phyloP scores from a whole-genome alignment of 805 yeast species.

The Ogataea corticis region DNA sequence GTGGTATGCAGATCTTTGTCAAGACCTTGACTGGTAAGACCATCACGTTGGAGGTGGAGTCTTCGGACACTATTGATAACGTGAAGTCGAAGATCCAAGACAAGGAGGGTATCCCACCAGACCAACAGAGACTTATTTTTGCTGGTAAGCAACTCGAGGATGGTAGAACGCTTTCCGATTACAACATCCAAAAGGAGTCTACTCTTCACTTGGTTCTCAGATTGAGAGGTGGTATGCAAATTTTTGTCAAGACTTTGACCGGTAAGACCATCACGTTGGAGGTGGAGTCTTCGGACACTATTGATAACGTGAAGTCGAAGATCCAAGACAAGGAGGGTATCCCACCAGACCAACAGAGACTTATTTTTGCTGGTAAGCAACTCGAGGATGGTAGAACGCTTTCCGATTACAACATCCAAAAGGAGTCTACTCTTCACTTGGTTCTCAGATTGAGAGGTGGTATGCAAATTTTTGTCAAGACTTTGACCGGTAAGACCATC shows the following conservation, averaged over 20 bases:
- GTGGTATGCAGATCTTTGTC: slow-evolving; percentile 84
- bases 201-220: slow-evolving; percentile 80
- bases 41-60: slow-evolving; percentile 59
- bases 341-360: slow-evolving; percentile 97
- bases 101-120: slow-evolving; percentile 47
- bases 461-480: too few relatives aligned
- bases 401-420: slow-evolving; percentile 97
- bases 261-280: slow-evolving; percentile 81
- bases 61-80: slow-evolving; percentile 46
- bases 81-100: slow-evolving; percentile 46
- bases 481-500: too few relatives aligned
- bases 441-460: slow-evolving; percentile 99
- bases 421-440: slow-evolving; percentile 94
- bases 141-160: slow-evolving; percentile 51
- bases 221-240: slow-evolving; percentile 85
- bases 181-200: slow-evolving; percentile 49
- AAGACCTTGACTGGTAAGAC: slow-evolving; percentile 91
- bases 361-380: slow-evolving; percentile 97
- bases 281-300: slow-evolving; percentile 97
- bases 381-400: slow-evolving; percentile 95
- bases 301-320: slow-evolving; percentile 95
- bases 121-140: slow-evolving; percentile 45
- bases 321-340: slow-evolving; percentile 97
- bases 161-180: slow-evolving; percentile 96
- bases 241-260: slow-evolving; percentile 55